Evolutionary conservation across 2,329 filamentous ascomycete genomes (phyloP), one percentile per base, ranked within the genome.

Genomic region (Clarireedia monteithiana): DNA sequence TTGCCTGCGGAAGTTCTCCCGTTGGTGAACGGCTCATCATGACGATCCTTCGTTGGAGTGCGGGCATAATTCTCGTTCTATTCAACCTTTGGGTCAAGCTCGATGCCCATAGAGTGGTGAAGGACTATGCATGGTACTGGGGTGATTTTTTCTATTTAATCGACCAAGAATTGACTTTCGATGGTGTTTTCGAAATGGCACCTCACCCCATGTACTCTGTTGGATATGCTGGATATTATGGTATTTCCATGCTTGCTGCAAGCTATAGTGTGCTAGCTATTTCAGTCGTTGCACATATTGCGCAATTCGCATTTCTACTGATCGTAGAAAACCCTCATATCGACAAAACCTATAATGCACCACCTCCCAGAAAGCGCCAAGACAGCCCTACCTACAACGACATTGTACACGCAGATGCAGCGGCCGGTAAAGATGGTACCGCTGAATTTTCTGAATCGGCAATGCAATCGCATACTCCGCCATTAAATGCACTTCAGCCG

Each of bases 91-190:
- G 94, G 91, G 94, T 99, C 61, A 99, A 99, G 74, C 79, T 99
- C 60, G 94, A 99, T 72, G 94, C 94, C 20, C 94, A 99, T 72
- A 83, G 94, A 59, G 94, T 99, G 50, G 94, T 99, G 69, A 97
- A 97, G 73, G 94, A 99, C 73, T 99, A 91, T 74, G 94, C 94
- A 27, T 99, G 94, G 94, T 99, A 97, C 74, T 99, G 94, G 94
- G 94, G 94, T 59, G 94, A 99, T 73, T 97, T 97, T 74, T 99
- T 97, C 78, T 99, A 91, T 73, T 85, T 99, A 68, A 89, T 99
- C 71, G 94, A 99, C 73, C 91, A 97, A 74, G 90, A 96, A 69
- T 78, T 99, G 70, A 97, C 91, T 50, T 99, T 99, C 71, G 94
- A 99, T 69, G 94, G 94, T 56, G 94, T 99, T 60, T 99, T 97